Evolutionary conservation across 1,284 basidiomycete genomes (phyloP).

Genomic region (Moniliophthora roreri): DNA sequence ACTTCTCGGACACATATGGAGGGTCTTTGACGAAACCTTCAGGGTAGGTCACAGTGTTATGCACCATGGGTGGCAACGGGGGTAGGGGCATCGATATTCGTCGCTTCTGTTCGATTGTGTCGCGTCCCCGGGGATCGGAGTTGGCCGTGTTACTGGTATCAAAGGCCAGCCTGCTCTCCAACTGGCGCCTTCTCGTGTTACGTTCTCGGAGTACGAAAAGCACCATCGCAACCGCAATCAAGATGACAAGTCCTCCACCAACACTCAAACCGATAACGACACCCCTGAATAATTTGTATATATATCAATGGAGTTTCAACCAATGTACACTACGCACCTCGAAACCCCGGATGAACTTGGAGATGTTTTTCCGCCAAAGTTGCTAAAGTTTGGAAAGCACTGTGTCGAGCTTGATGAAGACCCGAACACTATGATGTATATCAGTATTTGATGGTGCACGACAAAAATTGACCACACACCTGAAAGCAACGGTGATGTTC

Average conservation of each 20-base stretch:
- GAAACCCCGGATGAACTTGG: constrained; percentile 15
- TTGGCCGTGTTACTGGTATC: background rate
- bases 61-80: constrained; percentile 9
- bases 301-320: constrained; percentile 1
- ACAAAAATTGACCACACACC: constrained; percentile 22
- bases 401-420: constrained; percentile 23
- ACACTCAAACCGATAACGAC: constrained; percentile 45
- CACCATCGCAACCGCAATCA: constrained; percentile 40
- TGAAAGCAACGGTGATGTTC: constrained; percentile 35
- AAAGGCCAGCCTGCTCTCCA: background rate
- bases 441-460: constrained; percentile 3
- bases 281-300: constrained; percentile 24
- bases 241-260: constrained; percentile 36
- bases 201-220: constrained; percentile 44
- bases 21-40: constrained; percentile 30
- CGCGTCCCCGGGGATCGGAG: constrained; percentile 3
- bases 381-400: constrained; percentile 19
- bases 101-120: constrained; percentile 4
- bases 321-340: constrained; percentile 19
- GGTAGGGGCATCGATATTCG: constrained; percentile 9
- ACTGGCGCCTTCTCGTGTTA: constrained; percentile 25
- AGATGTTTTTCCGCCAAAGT: background rate
- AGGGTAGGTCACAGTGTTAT: constrained; percentile 3
- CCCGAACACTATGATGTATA: constrained; percentile 25
- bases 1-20: constrained; percentile 30